Evolutionary conservation across 345 rosid genomes (phyloP).

Genomic region (Diplotaxis tenuifolia): DNA sequence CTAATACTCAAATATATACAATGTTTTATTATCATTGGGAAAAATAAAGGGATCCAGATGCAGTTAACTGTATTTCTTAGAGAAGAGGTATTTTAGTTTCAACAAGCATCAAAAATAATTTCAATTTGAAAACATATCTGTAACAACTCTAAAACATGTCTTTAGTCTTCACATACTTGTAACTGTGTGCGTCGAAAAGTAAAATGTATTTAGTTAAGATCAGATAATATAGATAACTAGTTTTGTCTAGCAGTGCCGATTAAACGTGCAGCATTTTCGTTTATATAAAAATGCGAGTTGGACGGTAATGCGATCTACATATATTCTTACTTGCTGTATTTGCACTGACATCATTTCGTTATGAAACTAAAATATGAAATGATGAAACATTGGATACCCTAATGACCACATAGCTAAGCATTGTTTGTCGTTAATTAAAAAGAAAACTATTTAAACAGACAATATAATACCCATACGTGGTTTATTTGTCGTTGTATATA

Average conservation of each 20-base stretch:
- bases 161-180: slow-evolving; percentile 20
- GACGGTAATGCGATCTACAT: slow-evolving; percentile 40
- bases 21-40: not conserved
- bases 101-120: not conserved
- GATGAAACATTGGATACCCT: slow-evolving; percentile 35
- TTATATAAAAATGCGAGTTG: slow-evolving; percentile 27
- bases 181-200: slow-evolving; percentile 17
- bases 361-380: slow-evolving; percentile 17
- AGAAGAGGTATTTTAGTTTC: not conserved
- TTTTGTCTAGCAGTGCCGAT: not conserved
- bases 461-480: slow-evolving; percentile 21
- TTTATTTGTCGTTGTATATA: slow-evolving; percentile 29
- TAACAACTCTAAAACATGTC: slow-evolving; percentile 3
- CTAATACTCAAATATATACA: not conserved
- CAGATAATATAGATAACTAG: slow-evolving; percentile 13
- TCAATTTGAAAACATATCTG: not conserved
- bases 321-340: slow-evolving; percentile 31
- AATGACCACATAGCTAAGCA: slow-evolving; percentile 14
- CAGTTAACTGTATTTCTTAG: not conserved
- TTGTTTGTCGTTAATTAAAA: slow-evolving; percentile 20
- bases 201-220: not conserved
- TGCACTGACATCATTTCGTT: slow-evolving; percentile 30
- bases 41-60: not conserved
- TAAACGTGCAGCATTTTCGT: slow-evolving; percentile 32
- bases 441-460: slow-evolving; percentile 8